Base-by-base conservation (phyloP, 306 rosid genomes). In the Argentina anserina region DNA sequence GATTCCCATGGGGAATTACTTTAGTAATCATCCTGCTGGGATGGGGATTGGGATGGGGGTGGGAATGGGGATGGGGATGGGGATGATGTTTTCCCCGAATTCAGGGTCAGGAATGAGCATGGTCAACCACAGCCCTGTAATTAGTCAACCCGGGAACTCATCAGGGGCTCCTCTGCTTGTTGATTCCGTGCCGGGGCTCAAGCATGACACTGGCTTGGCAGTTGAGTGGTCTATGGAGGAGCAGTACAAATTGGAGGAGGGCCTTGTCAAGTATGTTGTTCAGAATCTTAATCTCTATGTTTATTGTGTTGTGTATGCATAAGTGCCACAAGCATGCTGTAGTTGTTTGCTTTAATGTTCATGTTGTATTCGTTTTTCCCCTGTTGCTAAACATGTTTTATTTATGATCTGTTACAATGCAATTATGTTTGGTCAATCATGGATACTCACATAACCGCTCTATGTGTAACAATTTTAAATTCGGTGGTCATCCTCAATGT, bases 211-310 rank as follows among this genome's bases (percentile, higher is more conserved):
- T 4, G 96, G 94, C 15, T 83, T 91, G 81, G 96, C 99, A 9
- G 99, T 94, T 40, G 99, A 94, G 79, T 94, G 99, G 99, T 94
- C 97, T 67, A 80, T 85, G 73, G 96, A 94, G 49, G 99, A 94
- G 75, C 96, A 94, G 78, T 85, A 78, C 84, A 89, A 72, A 67
- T 89, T 94, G 89, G 93, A 90, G 67, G 91, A 92, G 71, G 95
- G 96, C 65, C 96, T 94, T 79, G 80, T 39, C 72, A 86, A 76
- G 98, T 94, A 84, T 78, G 97, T 88, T 58, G 43, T 86, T 75
- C 67, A 34, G 36, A 71, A 67, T n/a, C 75, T 58, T 58, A 1
- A 10, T 41, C 21, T 56, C n/a, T 20, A 28, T 12, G 4, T 41
- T 37, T 71, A 59, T 72, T 23, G 47, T 56, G 49, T 17, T 33